Evolutionary conservation across 73 alveolate genomes (phyloP).

Genomic region (Paramecium pentaurelia): DNA sequence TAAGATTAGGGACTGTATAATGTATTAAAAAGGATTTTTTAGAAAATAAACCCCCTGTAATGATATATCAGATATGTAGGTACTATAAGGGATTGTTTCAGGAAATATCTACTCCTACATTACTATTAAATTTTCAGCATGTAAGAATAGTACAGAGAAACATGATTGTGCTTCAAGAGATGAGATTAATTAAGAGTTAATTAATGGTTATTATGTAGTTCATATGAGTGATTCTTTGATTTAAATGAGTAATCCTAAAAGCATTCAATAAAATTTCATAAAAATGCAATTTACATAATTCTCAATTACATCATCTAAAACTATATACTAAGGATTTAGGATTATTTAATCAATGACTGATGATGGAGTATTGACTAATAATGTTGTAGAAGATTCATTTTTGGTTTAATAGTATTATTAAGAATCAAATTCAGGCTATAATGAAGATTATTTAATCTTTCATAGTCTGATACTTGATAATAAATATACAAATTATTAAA

Average conservation of each 20-base stretch:
- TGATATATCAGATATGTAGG: background rate
- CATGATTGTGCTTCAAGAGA: background rate
- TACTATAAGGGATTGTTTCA: background rate
- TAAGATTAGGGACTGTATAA: background rate
- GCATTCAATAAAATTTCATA: background rate
- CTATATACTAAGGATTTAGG: background rate
- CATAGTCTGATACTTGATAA: background rate
- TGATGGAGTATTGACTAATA: background rate
- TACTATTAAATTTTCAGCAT: background rate
- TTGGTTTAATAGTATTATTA: background rate
- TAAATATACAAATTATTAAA: background rate
- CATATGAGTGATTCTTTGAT: background rate
- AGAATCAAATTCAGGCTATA: background rate
- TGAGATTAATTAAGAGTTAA: background rate
- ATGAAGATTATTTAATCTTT: background rate
- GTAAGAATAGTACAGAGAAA: background rate
- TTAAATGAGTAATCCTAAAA: background rate
- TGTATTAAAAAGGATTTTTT: background rate
- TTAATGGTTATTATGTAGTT: background rate
- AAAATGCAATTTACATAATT: background rate
- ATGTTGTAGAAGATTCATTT: background rate
- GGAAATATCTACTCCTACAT: background rate
- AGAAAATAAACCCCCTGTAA: background rate
- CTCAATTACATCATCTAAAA: background rate
- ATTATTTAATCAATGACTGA: background rate